phyloP scores from a whole-genome alignment of 2,329 filamentous ascomycete genomes.

The Hypoxylon sp. region DNA sequence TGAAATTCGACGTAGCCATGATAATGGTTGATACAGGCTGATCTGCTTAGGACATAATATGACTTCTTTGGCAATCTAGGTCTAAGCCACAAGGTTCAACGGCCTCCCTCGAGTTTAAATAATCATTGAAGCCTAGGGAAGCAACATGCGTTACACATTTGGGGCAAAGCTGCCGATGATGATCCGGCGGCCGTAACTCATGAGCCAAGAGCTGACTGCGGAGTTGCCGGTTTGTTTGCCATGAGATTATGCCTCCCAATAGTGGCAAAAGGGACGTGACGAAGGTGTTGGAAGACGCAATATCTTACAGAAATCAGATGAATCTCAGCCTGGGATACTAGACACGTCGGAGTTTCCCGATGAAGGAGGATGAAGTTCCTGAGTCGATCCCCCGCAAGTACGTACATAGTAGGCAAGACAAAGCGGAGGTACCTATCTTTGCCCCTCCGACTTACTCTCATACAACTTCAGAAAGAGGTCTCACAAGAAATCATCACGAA shows the following conservation, averaged over 20 bases:
- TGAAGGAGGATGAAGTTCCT: conserved; percentile 2
- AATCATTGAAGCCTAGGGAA: not conserved
- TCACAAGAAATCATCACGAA: not conserved
- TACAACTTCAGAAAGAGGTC: too few relatives aligned
- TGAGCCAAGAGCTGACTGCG: conserved; percentile 6
- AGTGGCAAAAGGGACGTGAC: too few relatives aligned
- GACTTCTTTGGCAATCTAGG: not conserved
- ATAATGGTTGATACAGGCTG: conserved; percentile 8
- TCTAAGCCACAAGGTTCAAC: too few relatives aligned
- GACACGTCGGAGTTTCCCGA: conserved; percentile 26
- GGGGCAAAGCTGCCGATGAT: conserved; percentile 25
- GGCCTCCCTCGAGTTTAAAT: conserved; percentile 14
- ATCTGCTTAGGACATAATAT: not conserved
- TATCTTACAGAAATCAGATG: not conserved
- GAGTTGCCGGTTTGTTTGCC: conserved; percentile 20
- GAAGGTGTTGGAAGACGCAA: too few relatives aligned
- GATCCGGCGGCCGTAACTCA: conserved; percentile 25
- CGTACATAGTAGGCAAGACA: not conserved
- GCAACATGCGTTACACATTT: conserved; percentile 1
- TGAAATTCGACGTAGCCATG: conserved; percentile 52
- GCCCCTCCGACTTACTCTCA: not conserved
- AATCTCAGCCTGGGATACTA: not conserved
- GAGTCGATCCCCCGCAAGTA: not conserved
- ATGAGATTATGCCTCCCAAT: not conserved
- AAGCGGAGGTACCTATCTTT: conserved; percentile 21